Percentiles rank a stretch among this genome's conserved stretches.
These are phyloP conservation scores for Phytophthora kernoviae DNA, from an alignment of 352 stramenopile genomes.

Conservation along the genomic window DNA sequence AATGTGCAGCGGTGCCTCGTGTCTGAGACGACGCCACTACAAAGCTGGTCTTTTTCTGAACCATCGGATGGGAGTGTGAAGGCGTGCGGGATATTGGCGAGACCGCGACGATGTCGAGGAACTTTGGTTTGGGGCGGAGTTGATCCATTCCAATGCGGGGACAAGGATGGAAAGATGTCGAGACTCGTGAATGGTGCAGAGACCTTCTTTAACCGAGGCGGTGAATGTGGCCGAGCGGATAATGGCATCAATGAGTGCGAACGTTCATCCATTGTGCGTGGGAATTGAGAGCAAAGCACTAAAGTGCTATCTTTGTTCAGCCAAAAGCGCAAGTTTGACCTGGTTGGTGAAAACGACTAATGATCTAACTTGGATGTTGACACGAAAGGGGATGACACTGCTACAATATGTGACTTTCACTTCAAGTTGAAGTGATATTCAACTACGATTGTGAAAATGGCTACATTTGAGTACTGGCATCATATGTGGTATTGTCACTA, in stretches of 20 bases:
- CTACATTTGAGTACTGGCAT: no score
- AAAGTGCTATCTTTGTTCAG: background rate
- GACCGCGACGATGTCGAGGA: slow-evolving; percentile 14
- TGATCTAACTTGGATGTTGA: no score
- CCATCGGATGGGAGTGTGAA: slow-evolving; percentile 25
- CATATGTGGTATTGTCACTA: no score
- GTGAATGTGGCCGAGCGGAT: slow-evolving; percentile 3
- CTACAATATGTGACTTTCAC: no score
- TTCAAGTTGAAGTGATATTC: no score
- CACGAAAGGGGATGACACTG: no score
- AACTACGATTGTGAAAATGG: no score
- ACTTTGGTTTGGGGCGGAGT: background rate
- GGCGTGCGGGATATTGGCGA: slow-evolving; percentile 24
- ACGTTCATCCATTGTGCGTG: slow-evolving; percentile 15
- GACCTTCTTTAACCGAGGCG: slow-evolving; percentile 1
- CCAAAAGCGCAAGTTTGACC: background rate
- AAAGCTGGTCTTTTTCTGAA: slow-evolving; percentile 3
- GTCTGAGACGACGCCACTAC: background rate
- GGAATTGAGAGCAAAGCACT: background rate
- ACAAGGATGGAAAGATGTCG: slow-evolving; percentile 22
- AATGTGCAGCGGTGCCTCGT: slow-evolving; percentile 12
- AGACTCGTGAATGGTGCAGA: slow-evolving; percentile 24
- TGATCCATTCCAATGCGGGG: slow-evolving; percentile 1
- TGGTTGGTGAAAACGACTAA: no score
- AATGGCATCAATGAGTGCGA: slow-evolving; percentile 2